A percentile compares a stretch with the other conserved stretches of the same genome.
Evolutionary conservation across 345 rosid genomes (phyloP).

Genomic region (Aquilaria sinensis): DNA sequence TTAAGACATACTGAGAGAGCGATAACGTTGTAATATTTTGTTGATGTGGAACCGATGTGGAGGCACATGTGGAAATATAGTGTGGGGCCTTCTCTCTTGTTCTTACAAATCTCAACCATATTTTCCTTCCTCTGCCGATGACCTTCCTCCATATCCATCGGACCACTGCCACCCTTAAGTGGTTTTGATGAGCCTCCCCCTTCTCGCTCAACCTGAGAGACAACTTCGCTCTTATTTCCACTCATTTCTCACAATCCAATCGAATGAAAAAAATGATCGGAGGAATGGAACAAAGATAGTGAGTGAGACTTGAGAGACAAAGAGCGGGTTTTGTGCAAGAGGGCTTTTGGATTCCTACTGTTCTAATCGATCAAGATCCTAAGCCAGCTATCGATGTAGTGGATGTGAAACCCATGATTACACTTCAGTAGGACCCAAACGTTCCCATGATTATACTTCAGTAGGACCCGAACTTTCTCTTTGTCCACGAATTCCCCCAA

Average conservation of each 20-base stretch:
- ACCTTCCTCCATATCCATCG: conserved; percentile 53
- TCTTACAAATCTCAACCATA: conserved; percentile 88
- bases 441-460: neutral
- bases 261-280: conserved; percentile 1
- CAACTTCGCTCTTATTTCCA: conserved; percentile 24
- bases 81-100: conserved; percentile 41
- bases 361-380: conserved; percentile 5
- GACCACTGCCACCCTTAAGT: conserved; percentile 61
- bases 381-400: conserved; percentile 60
- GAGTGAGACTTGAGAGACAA: conserved; percentile 16
- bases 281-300: conserved; percentile 8
- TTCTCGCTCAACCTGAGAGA: conserved; percentile 65
- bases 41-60: too few relatives aligned
- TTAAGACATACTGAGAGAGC: too few relatives aligned
- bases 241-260: neutral
- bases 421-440: conserved; percentile 20
- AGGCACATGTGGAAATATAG: too few relatives aligned
- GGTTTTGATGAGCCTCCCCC: conserved; percentile 58
- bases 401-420: conserved; percentile 63
- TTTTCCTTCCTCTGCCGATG: conserved; percentile 75
- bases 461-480: conserved; percentile 59
- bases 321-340: conserved; percentile 10
- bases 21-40: too few relatives aligned
- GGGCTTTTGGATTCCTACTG: conserved; percentile 1
- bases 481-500: conserved; percentile 58